Evolutionary conservation across 1,139 yeast genomes (phyloP), one percentile per base, ranked within the genome.

Genomic region (Candida tetrigidarum): DNA sequence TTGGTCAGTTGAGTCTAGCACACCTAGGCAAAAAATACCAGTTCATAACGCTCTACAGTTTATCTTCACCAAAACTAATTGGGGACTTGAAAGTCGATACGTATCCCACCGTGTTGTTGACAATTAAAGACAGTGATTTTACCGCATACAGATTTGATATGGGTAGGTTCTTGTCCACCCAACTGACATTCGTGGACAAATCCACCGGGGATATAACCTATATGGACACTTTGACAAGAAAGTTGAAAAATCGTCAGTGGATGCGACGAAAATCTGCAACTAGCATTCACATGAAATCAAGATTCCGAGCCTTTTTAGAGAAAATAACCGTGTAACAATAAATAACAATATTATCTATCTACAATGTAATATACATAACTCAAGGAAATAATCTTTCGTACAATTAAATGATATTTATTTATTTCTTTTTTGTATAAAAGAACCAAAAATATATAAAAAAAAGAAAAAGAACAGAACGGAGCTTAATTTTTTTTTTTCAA

Each of bases 1-100:
- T 53, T 9, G 39, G 44, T 23, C 56, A 53, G 33, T 33, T 53
- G 8, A 46, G 37, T 11, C 28, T 53, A 23, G 48, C 52, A 9
- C 55, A 53, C 35, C 37, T 53, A 30, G 56, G 56, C 5, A 51
- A 50, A 40, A 42, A 39, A n/a, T 47, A 37, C 35, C 40, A 37
- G 11, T 51, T 53, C 33, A 15, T 14, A 2, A 33, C 14, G 4
- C 30, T 42, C 16, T 23, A 18, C 12, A 44, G 39, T 18, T 30
- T 27, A 7, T 20, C 29, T 20, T 30, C 38, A 11, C 45, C 50
- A 5, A 30, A 11, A 7, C 34, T 51, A 28, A 10, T 44, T 2
- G 6, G 16, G 1, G 44, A 47, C n/a, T 34, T 52, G n/a, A 49
- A 49, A 35, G 36, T 50, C 18, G 32, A 34, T 16, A 32, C 28